phyloP scores from a whole-genome alignment of 176 grass and related monocot species.

The Puya raimondii region DNA sequence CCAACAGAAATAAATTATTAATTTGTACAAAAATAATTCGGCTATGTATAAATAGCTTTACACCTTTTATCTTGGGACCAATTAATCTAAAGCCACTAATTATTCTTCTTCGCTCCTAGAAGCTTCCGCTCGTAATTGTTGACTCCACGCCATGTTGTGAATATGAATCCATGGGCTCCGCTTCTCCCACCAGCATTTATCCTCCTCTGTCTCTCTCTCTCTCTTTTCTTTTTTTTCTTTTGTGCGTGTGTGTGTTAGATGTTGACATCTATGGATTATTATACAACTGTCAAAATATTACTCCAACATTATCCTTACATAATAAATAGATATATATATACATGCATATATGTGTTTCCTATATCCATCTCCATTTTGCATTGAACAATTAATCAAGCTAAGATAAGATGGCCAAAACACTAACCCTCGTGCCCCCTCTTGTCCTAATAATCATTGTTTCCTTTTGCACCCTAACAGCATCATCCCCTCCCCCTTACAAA shows the following conservation, averaged over 20 bases:
- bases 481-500: not conserved
- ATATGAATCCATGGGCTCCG: not conserved
- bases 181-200: not conserved
- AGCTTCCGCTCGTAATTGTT: too few species aligned
- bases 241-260: not conserved
- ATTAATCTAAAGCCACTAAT: too few species aligned
- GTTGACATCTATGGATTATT: not conserved
- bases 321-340: constrained; percentile 5
- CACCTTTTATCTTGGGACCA: too few species aligned
- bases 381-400: not conserved
- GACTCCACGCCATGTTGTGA: not conserved
- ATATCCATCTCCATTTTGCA: not conserved
- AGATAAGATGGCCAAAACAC: constrained; percentile 2
- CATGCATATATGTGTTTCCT: not conserved
- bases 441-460: not conserved
- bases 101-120: too few species aligned
- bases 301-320: not conserved
- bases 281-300: not conserved
- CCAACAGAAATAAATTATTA: too few species aligned
- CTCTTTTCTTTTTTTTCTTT: not conserved
- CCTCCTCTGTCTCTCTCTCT: not conserved
- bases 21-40: too few species aligned
- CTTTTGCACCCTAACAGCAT: not conserved
- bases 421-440: not conserved
- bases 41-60: too few species aligned